phyloP scores from a whole-genome alignment of 306 rosid species.

The Ceratonia siliqua region DNA sequence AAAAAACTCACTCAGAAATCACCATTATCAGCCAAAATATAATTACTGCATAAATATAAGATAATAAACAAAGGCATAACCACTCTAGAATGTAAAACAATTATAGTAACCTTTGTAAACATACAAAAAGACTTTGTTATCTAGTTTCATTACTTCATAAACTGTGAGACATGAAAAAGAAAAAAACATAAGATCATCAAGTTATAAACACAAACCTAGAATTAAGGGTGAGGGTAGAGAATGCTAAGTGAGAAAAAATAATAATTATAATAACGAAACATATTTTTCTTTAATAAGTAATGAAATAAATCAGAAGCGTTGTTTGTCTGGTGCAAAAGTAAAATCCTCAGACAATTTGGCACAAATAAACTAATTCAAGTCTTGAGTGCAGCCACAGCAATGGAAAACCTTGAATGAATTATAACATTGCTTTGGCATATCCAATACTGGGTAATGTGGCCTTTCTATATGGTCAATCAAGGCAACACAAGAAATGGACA shows the following conservation, averaged over 20 bases:
- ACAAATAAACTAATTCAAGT: not conserved
- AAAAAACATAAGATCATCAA: slow-evolving; percentile 28
- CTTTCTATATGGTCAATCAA: not conserved
- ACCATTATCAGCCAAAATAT: slow-evolving; percentile 6
- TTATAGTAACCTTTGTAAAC: not conserved
- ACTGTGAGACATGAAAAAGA: not conserved
- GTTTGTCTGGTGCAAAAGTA: slow-evolving; percentile 4
- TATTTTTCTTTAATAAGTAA: not conserved
- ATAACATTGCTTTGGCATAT: not conserved
- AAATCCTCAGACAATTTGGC: slow-evolving; percentile 3
- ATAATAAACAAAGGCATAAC: slow-evolving; percentile 2
- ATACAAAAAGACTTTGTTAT: not conserved
- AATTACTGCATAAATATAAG: slow-evolving; percentile 12
- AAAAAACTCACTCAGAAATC: not conserved
- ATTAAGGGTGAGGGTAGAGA: not conserved
- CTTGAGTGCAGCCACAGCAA: not conserved
- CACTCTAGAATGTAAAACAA: not conserved
- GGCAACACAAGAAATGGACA: not conserved
- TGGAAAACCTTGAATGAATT: not conserved
- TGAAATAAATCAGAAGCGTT: slow-evolving; percentile 25
- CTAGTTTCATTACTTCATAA: not conserved
- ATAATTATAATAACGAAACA: not conserved
- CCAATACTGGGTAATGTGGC: not conserved
- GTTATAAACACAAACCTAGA: not conserved
- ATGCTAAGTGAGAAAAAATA: not conserved